These are phyloP conservation scores for Rosa persica DNA, from an alignment of 306 rosid genomes.

Conservation along the genomic window DNA sequence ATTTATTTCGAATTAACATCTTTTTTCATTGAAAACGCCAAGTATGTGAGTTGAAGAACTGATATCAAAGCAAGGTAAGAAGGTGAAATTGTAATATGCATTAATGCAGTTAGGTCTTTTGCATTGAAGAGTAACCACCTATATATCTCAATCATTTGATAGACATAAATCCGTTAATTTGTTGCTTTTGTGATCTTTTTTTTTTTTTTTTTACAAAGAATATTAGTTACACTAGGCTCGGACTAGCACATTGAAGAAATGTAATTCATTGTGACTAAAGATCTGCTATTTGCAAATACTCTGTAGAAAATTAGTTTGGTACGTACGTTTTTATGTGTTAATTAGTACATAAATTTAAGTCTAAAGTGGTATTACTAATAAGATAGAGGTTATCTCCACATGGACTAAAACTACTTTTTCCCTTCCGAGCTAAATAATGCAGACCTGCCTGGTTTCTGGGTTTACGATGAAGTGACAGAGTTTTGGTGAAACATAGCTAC, in stretches of 20 bases:
- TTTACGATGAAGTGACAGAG: constrained; percentile 30
- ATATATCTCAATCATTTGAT: background rate
- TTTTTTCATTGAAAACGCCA: background rate
- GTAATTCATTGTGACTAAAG: background rate
- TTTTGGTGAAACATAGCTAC: constrained; percentile 13
- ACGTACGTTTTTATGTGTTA: background rate
- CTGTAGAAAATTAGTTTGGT: background rate
- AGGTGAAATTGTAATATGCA: background rate
- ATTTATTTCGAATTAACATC: background rate
- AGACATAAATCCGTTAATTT: background rate
- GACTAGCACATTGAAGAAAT: background rate
- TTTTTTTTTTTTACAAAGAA: background rate
- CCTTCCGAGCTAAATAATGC: constrained; percentile 27
- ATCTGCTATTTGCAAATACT: background rate
- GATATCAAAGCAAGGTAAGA: background rate
- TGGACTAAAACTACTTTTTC: constrained; percentile 16
- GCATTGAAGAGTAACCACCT: background rate
- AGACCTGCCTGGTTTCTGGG: constrained; percentile 11
- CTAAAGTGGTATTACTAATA: background rate
- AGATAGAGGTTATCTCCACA: background rate
- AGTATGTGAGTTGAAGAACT: background rate
- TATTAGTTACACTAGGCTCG: constrained; percentile 30
- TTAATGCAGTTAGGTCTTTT: background rate
- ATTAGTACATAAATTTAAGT: background rate
- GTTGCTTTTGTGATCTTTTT: background rate